Base-by-base conservation (phyloP, 768 basidiomycete species). In the Pulveroboletus sp. region DNA sequence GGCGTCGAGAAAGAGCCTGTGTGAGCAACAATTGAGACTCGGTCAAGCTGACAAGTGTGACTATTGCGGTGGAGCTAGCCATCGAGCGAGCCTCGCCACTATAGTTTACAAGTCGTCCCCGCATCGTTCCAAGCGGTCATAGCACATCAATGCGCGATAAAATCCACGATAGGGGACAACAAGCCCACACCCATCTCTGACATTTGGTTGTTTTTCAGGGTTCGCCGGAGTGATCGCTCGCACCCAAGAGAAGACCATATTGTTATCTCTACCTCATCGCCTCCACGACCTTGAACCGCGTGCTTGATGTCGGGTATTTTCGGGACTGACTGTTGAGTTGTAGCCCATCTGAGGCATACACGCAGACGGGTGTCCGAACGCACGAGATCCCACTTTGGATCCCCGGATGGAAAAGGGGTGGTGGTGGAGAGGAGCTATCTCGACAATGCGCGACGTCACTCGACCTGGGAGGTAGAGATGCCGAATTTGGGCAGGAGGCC, bases 211-310 rank as follows among this genome's bases (percentile, higher is more conserved):
- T 24, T n/a, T 21, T 21, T 18, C 39, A 8, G n/a, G 30, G 26
- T 8, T 38, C 35, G 4, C 28, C 28, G 31, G 3, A 32, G 13
- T 6, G 18, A 13, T 33, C 4, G 33, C 28, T 33, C 4, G 33
- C 28, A n/a, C 18, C 33, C 30, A 13, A 18, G 42, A 31, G 27
- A 14, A 17, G 11, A 14, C 6, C 24, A 14, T n/a, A 18, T 31
- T 43, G 14, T 30, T 41, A 21, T 43, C 43, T 26, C 26, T 31
- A 37, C n/a, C 39, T 36, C 17, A 44, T 26, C 15, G 26, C 30
- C 41, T n/a, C 49, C 46, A 39, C 17, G 35, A 36, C 36, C 33
- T 46, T 40, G 32, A 53, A 37, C 47, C 46, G 53, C 53, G 39
- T 58, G 50, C 32, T 41, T 24, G 33, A 47, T 38, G 33, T 14